Percentiles rank a stretch among this genome's conserved stretches.
These are phyloP conservation scores for Decorospora gaudefroyi DNA, from an alignment of 2,329 filamentous ascomycete species.

Conservation along the genomic window DNA sequence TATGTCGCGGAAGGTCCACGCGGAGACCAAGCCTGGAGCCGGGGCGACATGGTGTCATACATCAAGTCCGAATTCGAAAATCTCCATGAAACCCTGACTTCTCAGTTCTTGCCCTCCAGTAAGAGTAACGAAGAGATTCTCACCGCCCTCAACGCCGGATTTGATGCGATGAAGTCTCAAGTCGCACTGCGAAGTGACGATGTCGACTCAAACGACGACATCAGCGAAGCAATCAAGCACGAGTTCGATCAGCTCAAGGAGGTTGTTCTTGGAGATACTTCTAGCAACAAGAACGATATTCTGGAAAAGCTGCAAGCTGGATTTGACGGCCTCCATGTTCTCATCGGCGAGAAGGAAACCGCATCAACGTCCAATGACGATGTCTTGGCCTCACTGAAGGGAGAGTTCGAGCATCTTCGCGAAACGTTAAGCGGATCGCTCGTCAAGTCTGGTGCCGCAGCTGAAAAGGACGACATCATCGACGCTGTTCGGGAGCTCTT, in stretches of 20 bases:
- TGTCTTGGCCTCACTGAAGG: constrained; percentile 57
- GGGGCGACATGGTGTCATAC: constrained; percentile 55
- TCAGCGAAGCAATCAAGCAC: constrained; percentile 72
- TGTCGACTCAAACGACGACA: constrained; percentile 50
- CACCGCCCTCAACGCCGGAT: constrained; percentile 46
- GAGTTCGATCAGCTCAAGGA: constrained; percentile 84
- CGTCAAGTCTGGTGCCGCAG: constrained; percentile 51
- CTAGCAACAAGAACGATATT: constrained; percentile 63
- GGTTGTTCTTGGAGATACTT: constrained; percentile 67
- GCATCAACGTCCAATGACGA: constrained; percentile 49
- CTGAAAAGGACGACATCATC: constrained; percentile 69
- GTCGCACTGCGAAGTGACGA: constrained; percentile 46
- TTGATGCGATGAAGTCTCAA: constrained; percentile 50
- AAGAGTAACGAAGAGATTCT: constrained; percentile 48
- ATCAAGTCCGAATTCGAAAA: constrained; percentile 64
- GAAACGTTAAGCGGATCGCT: constrained; percentile 61
- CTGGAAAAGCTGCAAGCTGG: constrained; percentile 62
- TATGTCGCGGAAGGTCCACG: constrained; percentile 52
- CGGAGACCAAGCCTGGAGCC: constrained; percentile 49
- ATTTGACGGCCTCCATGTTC: constrained; percentile 55
- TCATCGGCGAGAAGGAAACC: constrained; percentile 45
- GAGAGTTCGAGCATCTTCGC: constrained; percentile 65
- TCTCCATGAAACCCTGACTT: constrained; percentile 63
- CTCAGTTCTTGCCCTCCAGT: constrained; percentile 46
- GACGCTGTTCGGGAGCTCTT: constrained; percentile 62